Conservation (phyloP, 768 basidiomycete genomes). For the Termitomyces bulborhizus region DNA sequence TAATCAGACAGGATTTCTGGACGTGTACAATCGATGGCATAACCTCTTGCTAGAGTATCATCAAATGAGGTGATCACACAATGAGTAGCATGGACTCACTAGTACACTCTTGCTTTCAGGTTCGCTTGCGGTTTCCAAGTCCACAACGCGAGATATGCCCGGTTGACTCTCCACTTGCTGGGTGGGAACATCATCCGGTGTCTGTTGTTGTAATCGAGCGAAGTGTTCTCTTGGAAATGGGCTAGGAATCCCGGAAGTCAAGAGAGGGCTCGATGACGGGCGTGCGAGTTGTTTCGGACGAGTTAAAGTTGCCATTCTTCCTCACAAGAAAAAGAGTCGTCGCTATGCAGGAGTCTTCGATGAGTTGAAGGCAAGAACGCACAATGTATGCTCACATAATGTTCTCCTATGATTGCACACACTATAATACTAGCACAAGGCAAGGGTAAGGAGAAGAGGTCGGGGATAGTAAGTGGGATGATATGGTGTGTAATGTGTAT, state of each 20-base stretch:
- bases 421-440: background rate
- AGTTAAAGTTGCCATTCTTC: conserved; percentile 34
- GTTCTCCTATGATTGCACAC: background rate
- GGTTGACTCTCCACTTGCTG: conserved; percentile 4
- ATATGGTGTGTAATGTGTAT: background rate
- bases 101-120: conserved; percentile 9
- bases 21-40: conserved; percentile 70
- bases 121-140: conserved; percentile 3
- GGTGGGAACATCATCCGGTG: background rate
- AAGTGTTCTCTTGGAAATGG: conserved; percentile 35
- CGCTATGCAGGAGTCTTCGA: background rate
- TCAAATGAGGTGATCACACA: background rate
- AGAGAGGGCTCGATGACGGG: conserved; percentile 15
- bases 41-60: conserved; percentile 45
- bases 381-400: background rate
- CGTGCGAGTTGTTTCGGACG: conserved; percentile 24
- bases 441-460: background rate
- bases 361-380: background rate
- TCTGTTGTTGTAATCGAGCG: conserved; percentile 10
- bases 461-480: background rate
- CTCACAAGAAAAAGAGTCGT: background rate
- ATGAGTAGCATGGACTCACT: conserved; percentile 2
- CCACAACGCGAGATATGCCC: conserved; percentile 4
- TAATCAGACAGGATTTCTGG: conserved; percentile 69
- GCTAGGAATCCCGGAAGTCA: conserved; percentile 28